Base-by-base conservation (phyloP, 1,284 basidiomycete genomes). In the Ceratobasidium sp. region DNA sequence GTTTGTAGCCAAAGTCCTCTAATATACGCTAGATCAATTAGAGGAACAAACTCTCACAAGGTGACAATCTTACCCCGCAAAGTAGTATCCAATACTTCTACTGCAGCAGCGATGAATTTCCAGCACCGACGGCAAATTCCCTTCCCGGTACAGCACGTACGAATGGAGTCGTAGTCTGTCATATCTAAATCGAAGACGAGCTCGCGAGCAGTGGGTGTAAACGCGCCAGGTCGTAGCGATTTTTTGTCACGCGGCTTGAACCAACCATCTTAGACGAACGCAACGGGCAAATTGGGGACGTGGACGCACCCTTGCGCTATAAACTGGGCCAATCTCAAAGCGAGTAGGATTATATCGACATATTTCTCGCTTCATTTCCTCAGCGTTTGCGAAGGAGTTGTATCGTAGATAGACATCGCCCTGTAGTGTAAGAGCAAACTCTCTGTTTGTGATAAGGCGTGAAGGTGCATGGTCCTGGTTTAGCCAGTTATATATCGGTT, bases 171-270 rank as follows among this genome's bases (percentile, higher is more conserved):
- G 85, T 99, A 99, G 85, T 99, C 97, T 20, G 97, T 98, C 97
- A 99, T 98, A 85, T 99, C 97, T 83, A 99, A 98, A 90, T 99
- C 98, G 82, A 99, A 98, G 0, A 99, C 98, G 39, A 99, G 91
- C 84, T 99, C 97, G 79, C 98, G 93, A 77, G 91, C 89, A 33
- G 91, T 84, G 0, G 97, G 96, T 65, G 89, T 88, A 81, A 99
- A 92, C 1, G 90, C 90, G 7, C 90, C 88, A 6, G 93, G 87
- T 1, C 92, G 90, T 49, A 97, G 86, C 0, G 94, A 94, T 83
- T 97, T 98, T 81, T 91, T 93, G 86, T 99, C 97, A 81, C 91
- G 89, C 5, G 97, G 97, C 94, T 96, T 82, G 3, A 47, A 33
- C n/a, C 33, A 45, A 51, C 35, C 42, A 39, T 67, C 35, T 47